phyloP scores from a whole-genome alignment of 495 filamentous ascomycete genomes.

The Cenococcum geophilum region DNA sequence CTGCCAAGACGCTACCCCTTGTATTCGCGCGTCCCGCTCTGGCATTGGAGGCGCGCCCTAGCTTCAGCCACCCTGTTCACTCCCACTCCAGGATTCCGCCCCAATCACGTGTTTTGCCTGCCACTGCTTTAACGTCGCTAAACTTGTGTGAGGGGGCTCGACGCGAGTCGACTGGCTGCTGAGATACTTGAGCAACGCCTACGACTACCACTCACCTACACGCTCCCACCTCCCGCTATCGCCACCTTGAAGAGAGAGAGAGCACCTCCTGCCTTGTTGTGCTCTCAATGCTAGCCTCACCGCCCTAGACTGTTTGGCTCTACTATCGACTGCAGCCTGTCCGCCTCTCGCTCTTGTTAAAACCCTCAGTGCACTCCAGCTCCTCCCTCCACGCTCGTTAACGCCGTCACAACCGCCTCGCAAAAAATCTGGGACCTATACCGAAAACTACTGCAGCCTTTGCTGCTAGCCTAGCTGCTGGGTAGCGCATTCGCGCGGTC shows the following conservation, averaged over 20 bases:
- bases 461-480: conserved; percentile 10
- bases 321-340: not conserved
- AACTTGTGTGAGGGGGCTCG: not conserved
- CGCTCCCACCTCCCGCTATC: not conserved
- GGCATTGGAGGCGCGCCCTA: too few relatives aligned
- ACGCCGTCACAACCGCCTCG: not conserved
- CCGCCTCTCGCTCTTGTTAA: not conserved
- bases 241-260: not conserved
- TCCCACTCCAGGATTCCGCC: not conserved
- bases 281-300: not conserved
- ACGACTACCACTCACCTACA: not conserved
- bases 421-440: not conserved
- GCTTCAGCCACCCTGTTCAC: not conserved
- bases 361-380: conserved; percentile 2
- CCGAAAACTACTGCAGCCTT: not conserved
- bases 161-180: not conserved
- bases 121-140: conserved; percentile 2
- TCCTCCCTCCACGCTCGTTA: conserved; percentile 7
- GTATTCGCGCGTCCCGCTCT: too few relatives aligned
- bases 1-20: too few relatives aligned
- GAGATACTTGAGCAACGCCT: not conserved
- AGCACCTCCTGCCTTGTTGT: not conserved
- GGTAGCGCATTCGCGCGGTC: conserved; percentile 8
- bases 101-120: not conserved
- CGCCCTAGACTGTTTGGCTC: not conserved